Conservation (phyloP, 1,284 basidiomycete genomes). For the Phylloboletellus chloephorus region DNA sequence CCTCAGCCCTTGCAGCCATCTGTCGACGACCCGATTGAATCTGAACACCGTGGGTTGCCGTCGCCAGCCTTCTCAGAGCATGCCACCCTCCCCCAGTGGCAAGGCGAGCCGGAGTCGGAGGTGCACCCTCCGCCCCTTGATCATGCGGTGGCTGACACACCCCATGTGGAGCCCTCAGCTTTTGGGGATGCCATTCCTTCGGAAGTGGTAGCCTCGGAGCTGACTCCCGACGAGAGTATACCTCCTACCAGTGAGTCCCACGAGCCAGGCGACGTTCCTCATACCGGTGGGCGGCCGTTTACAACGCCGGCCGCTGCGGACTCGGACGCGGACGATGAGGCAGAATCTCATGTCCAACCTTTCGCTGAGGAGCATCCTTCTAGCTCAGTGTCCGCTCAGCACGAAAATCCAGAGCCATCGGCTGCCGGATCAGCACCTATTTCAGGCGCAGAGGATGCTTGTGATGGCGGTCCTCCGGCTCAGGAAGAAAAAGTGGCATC, state of each 20-base stretch:
- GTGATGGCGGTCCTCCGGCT: slow-evolving; percentile 2
- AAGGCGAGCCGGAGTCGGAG: slow-evolving; percentile 11
- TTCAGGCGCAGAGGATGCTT: slow-evolving; percentile 5
- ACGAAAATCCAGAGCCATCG: slow-evolving; percentile 10
- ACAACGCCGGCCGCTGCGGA: slow-evolving; percentile 7
- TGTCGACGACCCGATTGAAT: slow-evolving; percentile 15
- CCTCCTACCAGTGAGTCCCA: slow-evolving; percentile 20
- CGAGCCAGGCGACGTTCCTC: slow-evolving; percentile 12
- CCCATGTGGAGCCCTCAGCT: slow-evolving; percentile 14
- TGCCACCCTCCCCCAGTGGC: slow-evolving; percentile 4
- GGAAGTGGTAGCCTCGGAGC: slow-evolving; percentile 6
- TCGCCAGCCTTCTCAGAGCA: slow-evolving; percentile 10
- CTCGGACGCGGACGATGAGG: slow-evolving; percentile 5
- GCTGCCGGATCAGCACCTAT: slow-evolving; percentile 9
- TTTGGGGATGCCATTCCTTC: slow-evolving; percentile 7
- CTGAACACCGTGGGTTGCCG: slow-evolving; percentile 11
- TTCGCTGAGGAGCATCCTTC: slow-evolving; percentile 6
- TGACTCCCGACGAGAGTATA: slow-evolving; percentile 3
- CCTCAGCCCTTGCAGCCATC: slow-evolving; percentile 18
- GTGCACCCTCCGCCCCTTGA: slow-evolving; percentile 14
- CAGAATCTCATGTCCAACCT: slow-evolving; percentile 1
- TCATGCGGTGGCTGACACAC: slow-evolving; percentile 13
- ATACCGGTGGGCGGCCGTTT: slow-evolving; percentile 3
- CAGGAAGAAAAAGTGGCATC: slow-evolving; percentile 12
- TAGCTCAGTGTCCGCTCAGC: slow-evolving; percentile 10